These are phyloP conservation scores for Curvularia lunata DNA, from an alignment of 2,329 filamentous ascomycete genomes.

Conservation along the genomic window DNA sequence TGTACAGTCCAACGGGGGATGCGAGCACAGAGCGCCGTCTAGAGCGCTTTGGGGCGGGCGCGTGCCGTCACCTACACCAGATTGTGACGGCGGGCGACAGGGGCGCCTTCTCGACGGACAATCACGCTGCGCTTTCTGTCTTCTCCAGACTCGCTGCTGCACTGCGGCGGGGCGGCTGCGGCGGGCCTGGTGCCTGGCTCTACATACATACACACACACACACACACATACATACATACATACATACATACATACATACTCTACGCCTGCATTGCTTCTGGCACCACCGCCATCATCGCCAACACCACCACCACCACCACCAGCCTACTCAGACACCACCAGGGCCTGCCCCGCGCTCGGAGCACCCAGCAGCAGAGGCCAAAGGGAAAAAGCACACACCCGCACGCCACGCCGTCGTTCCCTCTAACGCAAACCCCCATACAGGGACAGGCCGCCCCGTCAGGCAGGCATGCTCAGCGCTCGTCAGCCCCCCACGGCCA, in stretches of 20 bases:
- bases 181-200: constrained; percentile 1
- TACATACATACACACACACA: too few relatives aligned
- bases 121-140: constrained; percentile 1
- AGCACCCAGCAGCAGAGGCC: constrained; percentile 10
- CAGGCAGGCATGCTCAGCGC: constrained; percentile 15
- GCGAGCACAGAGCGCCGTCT: constrained; percentile 24
- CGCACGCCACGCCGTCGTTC: constrained; percentile 6
- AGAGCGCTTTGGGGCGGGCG: constrained; percentile 19
- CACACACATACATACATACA: too few relatives aligned
- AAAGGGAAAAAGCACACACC: constrained; percentile 17
- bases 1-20: constrained; percentile 23
- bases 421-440: neutral
- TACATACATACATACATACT: too few relatives aligned
- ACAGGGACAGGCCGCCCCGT: neutral
- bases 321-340: neutral
- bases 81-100: constrained; percentile 17
- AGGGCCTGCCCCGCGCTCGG: constrained; percentile 6
- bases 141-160: neutral
- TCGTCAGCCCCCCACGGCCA: constrained; percentile 13
- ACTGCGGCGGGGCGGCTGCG: constrained; percentile 4
- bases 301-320: neutral
- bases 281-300: neutral
- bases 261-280: neutral
- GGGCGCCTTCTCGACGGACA: constrained; percentile 20
- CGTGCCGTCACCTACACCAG: constrained; percentile 15